Base-by-base conservation (phyloP, 306 rosid genomes). In the Sphenostylis stenocarpa region DNA sequence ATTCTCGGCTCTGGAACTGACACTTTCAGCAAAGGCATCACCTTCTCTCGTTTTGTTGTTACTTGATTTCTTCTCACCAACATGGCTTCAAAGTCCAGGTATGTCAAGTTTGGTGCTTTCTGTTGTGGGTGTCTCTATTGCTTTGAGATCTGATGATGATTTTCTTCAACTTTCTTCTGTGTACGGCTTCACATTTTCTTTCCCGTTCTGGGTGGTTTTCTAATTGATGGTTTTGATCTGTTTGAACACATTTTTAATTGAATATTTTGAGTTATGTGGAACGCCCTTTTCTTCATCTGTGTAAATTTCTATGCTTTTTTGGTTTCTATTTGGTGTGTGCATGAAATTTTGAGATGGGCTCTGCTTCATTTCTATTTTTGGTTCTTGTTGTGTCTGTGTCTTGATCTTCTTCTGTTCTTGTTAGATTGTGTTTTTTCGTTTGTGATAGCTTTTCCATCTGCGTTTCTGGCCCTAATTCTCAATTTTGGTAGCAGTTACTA, bases 31-130 rank as follows among this genome's bases (percentile, higher is more conserved):
- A 28, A 48, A 33, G 17, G 29, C 28, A 68, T 51, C 66, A 11
- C 56, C 34, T 66, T 72, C 39, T 72, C 12, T 36, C 68, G 62
- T 31, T 57, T 38, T 33, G 38, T 38, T 68, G 66, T 74, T 57
- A 49, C 19, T 43, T 29, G 64, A 26, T 16, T 24, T 14, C 57
- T 36, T 47, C 66, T 7, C 45, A 62, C 45, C 77, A 57, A 57
- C 83, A 81, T 90, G 97, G 87, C 97, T 83, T 77, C 96, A 69
- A 95, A 90, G 86, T 82, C 97, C 71, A 90, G 88, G 98, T 94
- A 72, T 76, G 79, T 83, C 48, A 58, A 63, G 65, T 15, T 75
- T 33, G 1, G 7, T 79, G 17, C 67, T 67, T 83, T 43, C 3
- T 34, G 38, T 55, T n/a, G 15, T 69, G 26, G 52, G 49, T 81